Percentiles rank a stretch among this genome's conserved stretches.
These are phyloP conservation scores for Solanum rostratum DNA, from an alignment of 257 asterid genomes.

Conservation along the genomic window DNA sequence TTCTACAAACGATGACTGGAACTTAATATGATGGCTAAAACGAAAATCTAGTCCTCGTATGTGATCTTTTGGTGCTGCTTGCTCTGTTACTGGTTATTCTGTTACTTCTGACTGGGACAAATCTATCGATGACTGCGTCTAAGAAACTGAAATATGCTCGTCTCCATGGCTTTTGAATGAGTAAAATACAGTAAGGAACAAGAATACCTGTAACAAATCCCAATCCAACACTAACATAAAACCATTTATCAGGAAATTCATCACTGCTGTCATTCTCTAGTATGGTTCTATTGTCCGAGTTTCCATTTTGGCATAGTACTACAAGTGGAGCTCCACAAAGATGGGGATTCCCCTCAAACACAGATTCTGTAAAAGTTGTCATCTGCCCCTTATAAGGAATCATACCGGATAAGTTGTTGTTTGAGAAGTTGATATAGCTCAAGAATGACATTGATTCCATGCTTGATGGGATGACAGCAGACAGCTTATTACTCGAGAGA, in stretches of 20 bases:
- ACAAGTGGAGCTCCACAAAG: constrained; percentile 41
- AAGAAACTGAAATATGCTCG: constrained; percentile 23
- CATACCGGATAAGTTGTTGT: constrained; percentile 34
- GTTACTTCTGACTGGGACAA: background rate
- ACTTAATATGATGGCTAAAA: background rate
- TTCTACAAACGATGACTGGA: background rate
- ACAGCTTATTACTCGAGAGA: constrained; percentile 34
- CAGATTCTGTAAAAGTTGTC: constrained; percentile 24
- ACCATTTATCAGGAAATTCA: constrained; percentile 25
- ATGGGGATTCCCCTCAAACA: constrained; percentile 28
- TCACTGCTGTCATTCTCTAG: background rate
- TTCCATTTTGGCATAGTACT: constrained; percentile 17
- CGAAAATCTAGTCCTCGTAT: background rate
- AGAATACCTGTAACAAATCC: constrained; percentile 39
- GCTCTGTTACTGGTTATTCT: background rate
- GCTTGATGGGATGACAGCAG: constrained; percentile 33
- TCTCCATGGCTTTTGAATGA: constrained; percentile 26
- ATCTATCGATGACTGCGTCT: constrained; percentile 12
- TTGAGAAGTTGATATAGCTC: constrained; percentile 29
- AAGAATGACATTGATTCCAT: constrained; percentile 27
- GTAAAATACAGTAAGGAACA: constrained; percentile 19
- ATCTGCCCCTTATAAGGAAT: constrained; percentile 37
- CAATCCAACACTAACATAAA: constrained; percentile 37
- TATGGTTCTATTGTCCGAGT: background rate
- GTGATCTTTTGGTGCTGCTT: background rate